Conservation (phyloP, 352 stramenopile genomes). For the Phytophthora nicotianae region DNA sequence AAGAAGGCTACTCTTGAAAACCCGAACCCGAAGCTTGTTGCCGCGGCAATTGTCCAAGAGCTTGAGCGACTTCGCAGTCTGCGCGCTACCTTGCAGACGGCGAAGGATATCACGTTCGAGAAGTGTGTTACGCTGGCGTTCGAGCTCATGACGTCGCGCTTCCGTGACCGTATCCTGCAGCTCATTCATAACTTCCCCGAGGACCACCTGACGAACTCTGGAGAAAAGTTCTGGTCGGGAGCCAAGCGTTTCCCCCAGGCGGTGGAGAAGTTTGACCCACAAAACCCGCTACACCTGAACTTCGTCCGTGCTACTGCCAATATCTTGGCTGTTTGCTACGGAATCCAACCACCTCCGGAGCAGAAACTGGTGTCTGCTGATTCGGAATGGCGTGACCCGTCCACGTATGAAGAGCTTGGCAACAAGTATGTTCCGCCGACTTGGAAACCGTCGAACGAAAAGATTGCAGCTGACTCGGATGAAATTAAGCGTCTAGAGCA, state of each 20-base stretch:
- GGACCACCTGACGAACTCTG: slow-evolving; percentile 82
- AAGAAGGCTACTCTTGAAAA: slow-evolving; percentile 74
- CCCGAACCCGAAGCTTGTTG: slow-evolving; percentile 68
- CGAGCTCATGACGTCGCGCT: slow-evolving; percentile 76
- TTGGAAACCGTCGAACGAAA: slow-evolving; percentile 80
- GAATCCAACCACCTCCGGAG: slow-evolving; percentile 72
- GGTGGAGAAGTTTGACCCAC: slow-evolving; percentile 61
- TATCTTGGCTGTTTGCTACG: slow-evolving; percentile 81
- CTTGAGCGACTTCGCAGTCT: slow-evolving; percentile 70
- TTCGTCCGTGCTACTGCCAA: slow-evolving; percentile 83
- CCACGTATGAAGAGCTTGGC: slow-evolving; percentile 66
- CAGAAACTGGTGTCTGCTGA: slow-evolving; percentile 74
- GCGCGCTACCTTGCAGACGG: slow-evolving; percentile 58
- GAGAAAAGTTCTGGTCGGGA: slow-evolving; percentile 86
- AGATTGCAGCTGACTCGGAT: slow-evolving; percentile 74
- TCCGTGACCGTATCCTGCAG: slow-evolving; percentile 91
- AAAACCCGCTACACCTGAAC: slow-evolving; percentile 74
- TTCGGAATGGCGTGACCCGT: slow-evolving; percentile 79
- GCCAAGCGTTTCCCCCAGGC: slow-evolving; percentile 85
- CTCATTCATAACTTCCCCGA: slow-evolving; percentile 86
- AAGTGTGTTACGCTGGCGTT: slow-evolving; percentile 75
- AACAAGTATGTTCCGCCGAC: slow-evolving; percentile 43
- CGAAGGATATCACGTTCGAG: slow-evolving; percentile 65
- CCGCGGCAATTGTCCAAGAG: slow-evolving; percentile 74
- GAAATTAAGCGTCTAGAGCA: slow-evolving; percentile 74